Conservation (phyloP, 148 eudicot genomes). For the Suaeda aralocaspica region DNA sequence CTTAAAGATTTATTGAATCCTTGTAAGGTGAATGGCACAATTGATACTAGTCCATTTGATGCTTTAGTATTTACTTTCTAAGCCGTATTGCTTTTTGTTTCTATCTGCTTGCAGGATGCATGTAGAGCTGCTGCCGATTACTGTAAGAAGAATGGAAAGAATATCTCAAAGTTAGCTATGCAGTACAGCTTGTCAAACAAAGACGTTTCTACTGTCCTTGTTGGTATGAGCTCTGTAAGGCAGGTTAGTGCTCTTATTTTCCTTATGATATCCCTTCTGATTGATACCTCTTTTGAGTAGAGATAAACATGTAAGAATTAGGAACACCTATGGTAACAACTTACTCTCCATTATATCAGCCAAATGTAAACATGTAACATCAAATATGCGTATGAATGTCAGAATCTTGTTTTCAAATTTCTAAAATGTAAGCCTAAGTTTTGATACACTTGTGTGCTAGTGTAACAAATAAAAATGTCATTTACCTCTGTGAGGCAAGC, state of each 20-base stretch:
- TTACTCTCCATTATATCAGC: background rate
- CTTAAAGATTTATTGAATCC: too few species aligned
- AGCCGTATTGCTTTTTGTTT: background rate
- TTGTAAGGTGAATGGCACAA: too few species aligned
- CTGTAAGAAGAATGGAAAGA: conserved; percentile 76
- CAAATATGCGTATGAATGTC: background rate
- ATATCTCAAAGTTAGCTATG: conserved; percentile 78
- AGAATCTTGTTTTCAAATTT: background rate
- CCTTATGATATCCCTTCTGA: background rate
- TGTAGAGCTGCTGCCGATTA: conserved; percentile 79
- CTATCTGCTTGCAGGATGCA: conserved; percentile 48
- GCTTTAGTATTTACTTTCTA: conserved; percentile 1
- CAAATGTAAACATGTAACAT: background rate
- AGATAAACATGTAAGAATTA: background rate
- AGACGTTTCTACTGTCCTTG: conserved; percentile 78
- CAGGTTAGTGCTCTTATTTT: conserved; percentile 45
- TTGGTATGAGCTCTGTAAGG: conserved; percentile 85
- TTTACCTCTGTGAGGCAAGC: too few species aligned
- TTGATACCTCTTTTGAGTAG: too few species aligned
- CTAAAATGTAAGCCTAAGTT: too few species aligned
- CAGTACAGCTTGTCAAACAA: conserved; percentile 88
- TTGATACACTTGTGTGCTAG: too few species aligned
- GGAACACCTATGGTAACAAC: background rate
- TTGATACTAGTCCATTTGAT: background rate
- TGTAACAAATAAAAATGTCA: too few species aligned